phyloP scores from a whole-genome alignment of 176 grass and related monocot genomes.

The Puccinellia tenuiflora region DNA sequence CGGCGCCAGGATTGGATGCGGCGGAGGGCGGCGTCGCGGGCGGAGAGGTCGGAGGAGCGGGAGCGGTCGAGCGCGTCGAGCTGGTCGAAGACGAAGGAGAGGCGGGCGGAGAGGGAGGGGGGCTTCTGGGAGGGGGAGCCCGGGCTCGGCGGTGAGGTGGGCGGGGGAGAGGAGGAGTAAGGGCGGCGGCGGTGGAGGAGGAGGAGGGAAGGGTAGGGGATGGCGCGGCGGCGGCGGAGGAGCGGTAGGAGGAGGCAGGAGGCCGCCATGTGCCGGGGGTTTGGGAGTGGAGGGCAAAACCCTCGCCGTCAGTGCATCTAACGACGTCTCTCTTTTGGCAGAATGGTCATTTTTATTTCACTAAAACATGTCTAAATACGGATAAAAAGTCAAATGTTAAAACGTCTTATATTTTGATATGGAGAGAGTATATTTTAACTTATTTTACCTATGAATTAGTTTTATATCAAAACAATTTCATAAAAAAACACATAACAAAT shows the following conservation, averaged over 20 bases:
- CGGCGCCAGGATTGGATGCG: conserved; percentile 84
- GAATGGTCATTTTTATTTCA: no score
- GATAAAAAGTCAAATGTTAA: no score
- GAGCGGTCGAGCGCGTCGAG: conserved; percentile 64
- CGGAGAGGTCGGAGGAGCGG: conserved; percentile 60
- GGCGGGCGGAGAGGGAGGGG: conserved; percentile 79
- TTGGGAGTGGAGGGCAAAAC: not conserved
- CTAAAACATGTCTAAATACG: no score
- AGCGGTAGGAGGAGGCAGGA: not conserved
- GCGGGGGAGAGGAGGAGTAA: conserved; percentile 3
- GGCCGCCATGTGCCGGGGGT: conserved; percentile 21
- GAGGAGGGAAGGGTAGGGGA: conserved; percentile 29
- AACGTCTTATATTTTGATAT: no score
- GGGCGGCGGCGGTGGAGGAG: conserved; percentile 12
- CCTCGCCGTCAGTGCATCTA: not conserved
- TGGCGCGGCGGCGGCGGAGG: conserved; percentile 27
- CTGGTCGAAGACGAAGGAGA: conserved; percentile 95
- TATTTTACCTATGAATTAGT: no score
- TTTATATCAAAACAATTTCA: no score
- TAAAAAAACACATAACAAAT: no score
- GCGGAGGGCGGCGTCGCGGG: conserved; percentile 70
- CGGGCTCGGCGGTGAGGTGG: not conserved
- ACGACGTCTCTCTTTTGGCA: no score
- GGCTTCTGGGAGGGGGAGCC: conserved; percentile 39
- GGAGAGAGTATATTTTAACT: no score